These are phyloP conservation scores for Syncephalis plumigaleata DNA, from an alignment of 371 early-diverging fungal species.

Conservation along the genomic window DNA sequence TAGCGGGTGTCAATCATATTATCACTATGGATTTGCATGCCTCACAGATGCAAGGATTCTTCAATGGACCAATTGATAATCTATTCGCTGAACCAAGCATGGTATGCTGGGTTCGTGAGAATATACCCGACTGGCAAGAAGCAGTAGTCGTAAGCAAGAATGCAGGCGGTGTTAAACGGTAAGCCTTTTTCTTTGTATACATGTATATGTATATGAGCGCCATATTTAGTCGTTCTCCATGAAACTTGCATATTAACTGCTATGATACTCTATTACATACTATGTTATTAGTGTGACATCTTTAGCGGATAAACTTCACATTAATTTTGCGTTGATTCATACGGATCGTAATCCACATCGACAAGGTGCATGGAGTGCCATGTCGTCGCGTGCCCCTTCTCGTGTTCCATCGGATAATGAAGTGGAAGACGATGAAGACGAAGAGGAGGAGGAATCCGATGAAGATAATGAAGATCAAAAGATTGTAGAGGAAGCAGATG, in stretches of 20 bases:
- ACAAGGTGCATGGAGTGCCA: background rate
- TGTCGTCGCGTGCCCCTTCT: no score
- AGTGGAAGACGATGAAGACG: no score
- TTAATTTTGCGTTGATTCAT: conserved; percentile 93
- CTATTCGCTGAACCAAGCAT: conserved; percentile 86
- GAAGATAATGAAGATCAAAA: conserved; percentile 15
- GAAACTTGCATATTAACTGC: no score
- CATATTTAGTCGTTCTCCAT: no score
- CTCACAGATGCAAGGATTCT: conserved; percentile 93
- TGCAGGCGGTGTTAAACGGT: conserved; percentile 95
- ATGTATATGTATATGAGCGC: no score
- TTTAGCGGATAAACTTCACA: conserved; percentile 80
- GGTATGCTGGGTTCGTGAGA: conserved; percentile 73
- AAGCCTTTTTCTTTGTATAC: conserved; percentile 2
- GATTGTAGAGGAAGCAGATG: conserved; percentile 11
- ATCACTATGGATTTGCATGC: conserved; percentile 94
- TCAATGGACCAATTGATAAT: conserved; percentile 89
- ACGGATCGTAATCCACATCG: conserved; percentile 40
- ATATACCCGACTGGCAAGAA: conserved; percentile 50
- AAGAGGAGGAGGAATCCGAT: conserved; percentile 5
- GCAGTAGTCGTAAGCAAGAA: conserved; percentile 91
- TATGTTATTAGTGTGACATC: conserved; percentile 60
- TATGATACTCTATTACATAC: background rate
- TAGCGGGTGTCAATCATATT: conserved; percentile 92
- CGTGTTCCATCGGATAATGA: no score